These are phyloP conservation scores for Stachybotrys echinatus DNA, from an alignment of 2,329 filamentous ascomycete species.

Conservation along the genomic window DNA sequence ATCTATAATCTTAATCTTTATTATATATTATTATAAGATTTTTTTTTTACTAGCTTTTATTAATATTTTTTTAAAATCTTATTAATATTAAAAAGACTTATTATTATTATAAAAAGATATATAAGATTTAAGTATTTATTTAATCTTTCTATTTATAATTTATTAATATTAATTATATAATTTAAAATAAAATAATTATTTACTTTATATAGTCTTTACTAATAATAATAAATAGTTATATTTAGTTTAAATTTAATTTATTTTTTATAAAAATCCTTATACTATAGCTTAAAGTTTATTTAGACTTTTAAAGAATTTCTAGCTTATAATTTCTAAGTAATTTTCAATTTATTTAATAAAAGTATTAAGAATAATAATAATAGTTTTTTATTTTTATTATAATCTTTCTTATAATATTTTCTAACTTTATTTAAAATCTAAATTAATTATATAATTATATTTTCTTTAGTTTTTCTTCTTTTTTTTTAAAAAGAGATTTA, in stretches of 20 bases:
- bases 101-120: not conserved
- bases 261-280: not conserved
- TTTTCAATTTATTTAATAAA: not conserved
- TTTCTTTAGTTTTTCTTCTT: too few relatives aligned
- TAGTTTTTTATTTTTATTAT: too few relatives aligned
- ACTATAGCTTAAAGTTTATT: too few relatives aligned
- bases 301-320: not conserved
- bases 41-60: too few relatives aligned
- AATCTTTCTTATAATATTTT: not conserved
- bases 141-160: not conserved
- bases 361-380: not conserved
- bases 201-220: too few relatives aligned
- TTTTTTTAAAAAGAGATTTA: too few relatives aligned
- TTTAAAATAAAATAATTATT: too few relatives aligned
- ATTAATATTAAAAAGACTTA: too few relatives aligned
- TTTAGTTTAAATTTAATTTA: not conserved
- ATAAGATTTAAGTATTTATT: too few relatives aligned
- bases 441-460: not conserved
- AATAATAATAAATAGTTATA: too few relatives aligned
- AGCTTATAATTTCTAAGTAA: not conserved
- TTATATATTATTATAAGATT: too few relatives aligned
- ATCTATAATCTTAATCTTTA: not conserved
- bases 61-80: slow-evolving; percentile 1
- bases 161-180: too few relatives aligned
- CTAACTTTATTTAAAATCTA: not conserved